Conservation (phyloP, 177 flowering plant genomes). For the Vitis hybrid region DNA sequence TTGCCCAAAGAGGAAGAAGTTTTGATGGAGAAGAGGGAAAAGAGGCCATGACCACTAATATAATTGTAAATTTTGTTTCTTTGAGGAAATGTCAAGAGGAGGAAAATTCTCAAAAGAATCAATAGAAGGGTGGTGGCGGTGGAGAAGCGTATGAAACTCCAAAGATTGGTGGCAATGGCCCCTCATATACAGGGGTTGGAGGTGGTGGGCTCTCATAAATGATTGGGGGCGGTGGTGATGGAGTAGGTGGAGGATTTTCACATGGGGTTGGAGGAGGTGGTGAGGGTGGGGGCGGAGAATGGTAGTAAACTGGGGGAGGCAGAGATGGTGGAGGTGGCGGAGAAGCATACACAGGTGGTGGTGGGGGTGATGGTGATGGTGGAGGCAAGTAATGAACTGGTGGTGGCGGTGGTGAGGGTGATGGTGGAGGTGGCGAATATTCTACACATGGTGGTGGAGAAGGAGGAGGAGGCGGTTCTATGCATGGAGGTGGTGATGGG, state of each 20-base stretch:
- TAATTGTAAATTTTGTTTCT: conserved; percentile 14
- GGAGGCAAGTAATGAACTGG: conserved; percentile 19
- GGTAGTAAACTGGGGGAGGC: conserved; percentile 22
- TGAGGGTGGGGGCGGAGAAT: conserved; percentile 34
- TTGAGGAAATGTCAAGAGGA: conserved; percentile 34
- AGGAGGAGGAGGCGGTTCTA: conserved; percentile 50
- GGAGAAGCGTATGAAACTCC: conserved; percentile 82
- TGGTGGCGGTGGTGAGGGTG: conserved; percentile 22
- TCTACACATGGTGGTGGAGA: conserved; percentile 44
- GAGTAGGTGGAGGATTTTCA: conserved; percentile 18
- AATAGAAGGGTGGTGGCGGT: conserved; percentile 90
- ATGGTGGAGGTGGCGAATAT: conserved; percentile 25
- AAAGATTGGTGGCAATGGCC: conserved; percentile 73
- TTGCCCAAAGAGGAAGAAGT: conserved; percentile 24
- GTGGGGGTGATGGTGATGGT: conserved; percentile 4
- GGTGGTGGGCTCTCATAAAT: conserved; percentile 28
- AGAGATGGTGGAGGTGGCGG: conserved; percentile 23
- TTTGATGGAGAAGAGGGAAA: conserved; percentile 24
- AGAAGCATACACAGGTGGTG: conserved; percentile 5
- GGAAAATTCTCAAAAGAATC: conserved; percentile 74
- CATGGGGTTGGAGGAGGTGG: conserved; percentile 20
- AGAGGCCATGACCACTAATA: conserved; percentile 13
- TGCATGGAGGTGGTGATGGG: conserved; percentile 34
- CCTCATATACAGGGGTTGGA: conserved; percentile 55
- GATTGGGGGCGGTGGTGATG: conserved; percentile 26